A percentile compares a stretch with the other conserved stretches of the same genome.
Conservation (phyloP, 768 basidiomycete genomes). For the Naganishia antarctica region DNA sequence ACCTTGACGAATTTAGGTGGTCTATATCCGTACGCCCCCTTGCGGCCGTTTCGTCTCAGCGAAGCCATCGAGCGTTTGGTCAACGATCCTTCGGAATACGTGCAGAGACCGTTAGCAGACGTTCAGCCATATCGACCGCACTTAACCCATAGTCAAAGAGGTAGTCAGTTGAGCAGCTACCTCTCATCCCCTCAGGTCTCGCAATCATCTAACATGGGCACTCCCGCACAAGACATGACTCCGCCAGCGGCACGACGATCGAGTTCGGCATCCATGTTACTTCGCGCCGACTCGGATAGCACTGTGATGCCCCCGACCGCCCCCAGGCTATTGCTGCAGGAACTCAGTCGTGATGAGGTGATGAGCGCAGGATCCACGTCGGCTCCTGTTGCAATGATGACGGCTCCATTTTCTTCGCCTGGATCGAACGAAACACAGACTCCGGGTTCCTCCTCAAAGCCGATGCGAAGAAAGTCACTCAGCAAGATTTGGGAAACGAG, state of each 20-base stretch:
- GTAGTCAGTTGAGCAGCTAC: conserved; percentile 3
- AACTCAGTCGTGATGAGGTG: not conserved
- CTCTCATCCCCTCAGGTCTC: not conserved
- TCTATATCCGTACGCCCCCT: conserved; percentile 20
- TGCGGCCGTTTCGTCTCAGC: conserved; percentile 20
- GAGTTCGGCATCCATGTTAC: conserved; percentile 20
- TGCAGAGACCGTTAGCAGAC: conserved; percentile 10
- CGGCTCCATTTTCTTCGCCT: conserved; percentile 16
- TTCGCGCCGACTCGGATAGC: conserved; percentile 20
- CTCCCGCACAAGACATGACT: conserved; percentile 7
- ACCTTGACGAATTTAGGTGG: not conserved
- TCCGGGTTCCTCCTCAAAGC: not conserved
- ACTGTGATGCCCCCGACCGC: not conserved
- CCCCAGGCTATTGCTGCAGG: not conserved
- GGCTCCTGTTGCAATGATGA: conserved; percentile 18
- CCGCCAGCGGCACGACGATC: conserved; percentile 20
- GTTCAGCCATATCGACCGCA: conserved; percentile 19
- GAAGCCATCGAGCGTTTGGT: conserved; percentile 23
- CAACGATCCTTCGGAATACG: conserved; percentile 28
- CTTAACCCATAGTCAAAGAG: not conserved
- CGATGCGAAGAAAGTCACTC: not conserved
- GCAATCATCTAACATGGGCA: not conserved
- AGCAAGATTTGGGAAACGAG: conserved; percentile 6
- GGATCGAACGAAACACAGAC: conserved; percentile 20
- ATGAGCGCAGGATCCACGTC: conserved; percentile 9